Percentiles rank a stretch among this genome's conserved stretches.
Conservation (phyloP, 331 rosid species). For the Arachis monticola region DNA sequence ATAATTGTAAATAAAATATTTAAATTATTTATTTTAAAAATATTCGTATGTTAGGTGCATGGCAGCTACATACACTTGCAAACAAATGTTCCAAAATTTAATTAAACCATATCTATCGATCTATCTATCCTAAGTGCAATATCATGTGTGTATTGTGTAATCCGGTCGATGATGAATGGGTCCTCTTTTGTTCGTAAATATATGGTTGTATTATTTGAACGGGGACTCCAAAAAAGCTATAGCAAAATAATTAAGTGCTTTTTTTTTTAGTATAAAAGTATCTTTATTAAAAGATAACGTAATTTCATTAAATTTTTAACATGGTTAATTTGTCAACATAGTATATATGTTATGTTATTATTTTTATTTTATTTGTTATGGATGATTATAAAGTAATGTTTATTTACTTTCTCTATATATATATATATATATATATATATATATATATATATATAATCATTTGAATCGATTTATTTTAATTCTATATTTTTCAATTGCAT, state of each 20-base stretch:
- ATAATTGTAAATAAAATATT: no score
- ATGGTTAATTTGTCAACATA: slow-evolving; percentile 51
- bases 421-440: no score
- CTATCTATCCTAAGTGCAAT: background rate
- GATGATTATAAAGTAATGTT: background rate
- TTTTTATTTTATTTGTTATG: background rate
- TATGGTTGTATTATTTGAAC: background rate
- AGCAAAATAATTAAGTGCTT: slow-evolving; percentile 2
- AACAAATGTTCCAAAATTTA: background rate
- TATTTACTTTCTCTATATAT: no score
- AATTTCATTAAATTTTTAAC: background rate
- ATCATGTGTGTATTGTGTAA: background rate
- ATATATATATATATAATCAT: background rate
- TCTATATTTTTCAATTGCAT: background rate
- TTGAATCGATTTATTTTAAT: background rate
- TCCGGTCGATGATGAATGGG: background rate
- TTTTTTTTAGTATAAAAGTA: background rate
- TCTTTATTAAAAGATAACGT: background rate
- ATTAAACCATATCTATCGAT: background rate
- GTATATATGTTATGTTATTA: slow-evolving; percentile 15
- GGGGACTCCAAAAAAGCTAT: slow-evolving; percentile 19
- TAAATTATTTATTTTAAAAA: background rate
- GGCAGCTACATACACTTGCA: background rate
- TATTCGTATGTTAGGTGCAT: background rate
- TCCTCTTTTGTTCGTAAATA: background rate